A percentile compares a stretch with the other conserved stretches of the same genome.
Evolutionary conservation across 495 filamentous ascomycete genomes (phyloP).

Genomic region (Aspergillus leporis): DNA sequence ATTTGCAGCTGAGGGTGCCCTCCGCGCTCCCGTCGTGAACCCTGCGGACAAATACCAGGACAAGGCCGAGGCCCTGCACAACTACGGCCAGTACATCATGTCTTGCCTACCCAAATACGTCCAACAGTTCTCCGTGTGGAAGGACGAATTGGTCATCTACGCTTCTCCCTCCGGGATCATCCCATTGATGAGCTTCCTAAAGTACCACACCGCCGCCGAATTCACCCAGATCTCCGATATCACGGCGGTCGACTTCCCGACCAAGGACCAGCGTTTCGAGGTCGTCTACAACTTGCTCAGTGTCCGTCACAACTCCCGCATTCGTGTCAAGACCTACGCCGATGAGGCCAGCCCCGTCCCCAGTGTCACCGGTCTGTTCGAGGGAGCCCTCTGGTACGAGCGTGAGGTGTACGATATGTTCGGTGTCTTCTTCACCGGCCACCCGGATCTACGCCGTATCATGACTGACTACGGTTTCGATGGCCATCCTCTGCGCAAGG

Average conservation of each 20-base stretch:
- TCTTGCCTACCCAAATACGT: conserved; percentile 96
- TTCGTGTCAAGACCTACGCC: conserved; percentile 98
- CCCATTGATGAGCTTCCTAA: conserved; percentile 92
- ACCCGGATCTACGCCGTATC: conserved; percentile 95
- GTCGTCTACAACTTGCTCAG: conserved; percentile 97
- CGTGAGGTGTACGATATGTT: conserved; percentile 97
- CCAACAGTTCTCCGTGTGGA: conserved; percentile 99
- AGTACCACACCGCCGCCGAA: conserved; percentile 95
- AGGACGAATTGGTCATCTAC: conserved; percentile 95
- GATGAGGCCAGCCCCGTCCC: conserved; percentile 96
- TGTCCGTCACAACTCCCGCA: conserved; percentile 91
- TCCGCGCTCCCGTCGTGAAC: conserved; percentile 82
- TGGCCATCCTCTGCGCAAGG: conserved; percentile 94
- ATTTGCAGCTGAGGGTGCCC: conserved; percentile 54
- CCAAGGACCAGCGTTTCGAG: conserved; percentile 91
- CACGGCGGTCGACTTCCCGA: conserved; percentile 94
- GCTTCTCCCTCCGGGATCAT: conserved; percentile 84
- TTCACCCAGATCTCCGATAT: conserved; percentile 92
- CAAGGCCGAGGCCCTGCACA: conserved; percentile 81
- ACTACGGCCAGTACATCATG: conserved; percentile 94
- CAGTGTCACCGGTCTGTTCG: conserved; percentile 79
- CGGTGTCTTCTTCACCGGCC: conserved; percentile 92
- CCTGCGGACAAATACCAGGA: conserved; percentile 88
- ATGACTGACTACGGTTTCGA: conserved; percentile 99
- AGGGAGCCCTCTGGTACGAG: conserved; percentile 99